Evolutionary conservation across 176 grass and related monocot species (phyloP).

Genomic region (Avena eriantha): DNA sequence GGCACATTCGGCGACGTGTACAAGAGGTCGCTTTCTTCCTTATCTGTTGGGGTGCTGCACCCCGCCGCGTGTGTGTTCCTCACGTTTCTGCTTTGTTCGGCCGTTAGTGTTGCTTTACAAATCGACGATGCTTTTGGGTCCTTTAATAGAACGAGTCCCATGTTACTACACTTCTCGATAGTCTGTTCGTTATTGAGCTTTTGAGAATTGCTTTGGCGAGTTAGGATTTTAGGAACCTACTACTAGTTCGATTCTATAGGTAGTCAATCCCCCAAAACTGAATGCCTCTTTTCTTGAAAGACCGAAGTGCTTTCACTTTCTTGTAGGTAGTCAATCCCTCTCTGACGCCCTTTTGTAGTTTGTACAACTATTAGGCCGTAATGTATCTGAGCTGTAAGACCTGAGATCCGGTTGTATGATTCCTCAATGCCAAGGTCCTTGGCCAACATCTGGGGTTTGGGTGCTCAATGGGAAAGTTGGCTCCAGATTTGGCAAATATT

Average conservation of each 20-base stretch:
- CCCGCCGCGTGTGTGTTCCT: not conserved
- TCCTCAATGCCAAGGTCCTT: not conserved
- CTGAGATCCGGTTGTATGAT: not conserved
- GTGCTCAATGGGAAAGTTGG: not conserved
- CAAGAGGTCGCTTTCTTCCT: slow-evolving; percentile 66
- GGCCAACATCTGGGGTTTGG: not conserved
- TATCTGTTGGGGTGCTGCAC: not conserved
- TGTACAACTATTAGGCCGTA: not conserved
- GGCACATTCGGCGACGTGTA: slow-evolving; percentile 95
- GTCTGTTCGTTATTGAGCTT: not conserved
- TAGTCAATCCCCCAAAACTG: too few species aligned
- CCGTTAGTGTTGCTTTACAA: slow-evolving; percentile 5
- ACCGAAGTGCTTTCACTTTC: too few species aligned
- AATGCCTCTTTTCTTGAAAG: too few species aligned
- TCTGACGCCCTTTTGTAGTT: not conserved
- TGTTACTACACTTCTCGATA: slow-evolving; percentile 11
- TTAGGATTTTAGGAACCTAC: slow-evolving; percentile 1
- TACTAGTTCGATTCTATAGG: not conserved
- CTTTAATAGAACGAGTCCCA: slow-evolving; percentile 9
- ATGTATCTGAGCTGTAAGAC: not conserved
- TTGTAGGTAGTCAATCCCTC: not conserved
- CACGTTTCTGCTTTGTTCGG: slow-evolving; percentile 36
- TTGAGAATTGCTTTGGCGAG: slow-evolving; percentile 1
- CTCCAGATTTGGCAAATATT: not conserved
- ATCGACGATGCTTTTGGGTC: not conserved